Evolutionary conservation across 2,329 filamentous ascomycete genomes (phyloP), one percentile per base, ranked within the genome.

Genomic region (Akanthomyces lecanii): DNA sequence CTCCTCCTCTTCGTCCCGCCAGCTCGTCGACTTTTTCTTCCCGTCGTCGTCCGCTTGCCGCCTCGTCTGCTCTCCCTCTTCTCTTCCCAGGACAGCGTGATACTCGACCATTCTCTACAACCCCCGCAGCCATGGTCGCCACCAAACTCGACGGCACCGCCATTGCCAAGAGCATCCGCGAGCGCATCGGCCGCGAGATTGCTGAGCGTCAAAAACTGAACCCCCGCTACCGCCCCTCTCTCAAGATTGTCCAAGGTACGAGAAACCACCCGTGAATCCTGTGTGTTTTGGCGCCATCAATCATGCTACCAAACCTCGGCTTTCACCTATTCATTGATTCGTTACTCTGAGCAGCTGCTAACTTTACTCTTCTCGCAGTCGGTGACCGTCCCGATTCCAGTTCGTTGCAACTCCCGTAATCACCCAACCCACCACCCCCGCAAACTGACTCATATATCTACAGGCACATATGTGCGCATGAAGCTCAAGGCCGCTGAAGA

Each of bases 391-490:
- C 91, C 68, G 95, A 99, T 79, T 97, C 93, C 44, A 89, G 91
- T 96, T 66, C 58, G 75, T 74, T 66, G 66, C 61, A 62, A 66
- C 48, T 44, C 62, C 36, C 28, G 28, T 47, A 48, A 33, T 36
- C 36, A 50, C 50, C 40, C 28, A 42, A 68, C 63, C 44, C 62
- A 62, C 42, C 61, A 62, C 50, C 67, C 61, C 68, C 65, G 63
- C 69, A 72, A 71, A 75, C 72, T 76, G 70, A 75, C 72, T 76
- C 69, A 75, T 70, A 66, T 23, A 55, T 64, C 64, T 63, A 66
- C 71, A 94, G 90, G 89, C 72, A 98, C 94, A 59, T 99, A 99
- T 90, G 94, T 99, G 78, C 93, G 93, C 79, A 99, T 99, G 95
- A 99, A 99, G 82, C 81, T 97, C 73, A 99, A 97, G 84, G 95